Base-by-base conservation (phyloP, 2,329 filamentous ascomycete genomes). In the Sporothrix brasiliensis region DNA sequence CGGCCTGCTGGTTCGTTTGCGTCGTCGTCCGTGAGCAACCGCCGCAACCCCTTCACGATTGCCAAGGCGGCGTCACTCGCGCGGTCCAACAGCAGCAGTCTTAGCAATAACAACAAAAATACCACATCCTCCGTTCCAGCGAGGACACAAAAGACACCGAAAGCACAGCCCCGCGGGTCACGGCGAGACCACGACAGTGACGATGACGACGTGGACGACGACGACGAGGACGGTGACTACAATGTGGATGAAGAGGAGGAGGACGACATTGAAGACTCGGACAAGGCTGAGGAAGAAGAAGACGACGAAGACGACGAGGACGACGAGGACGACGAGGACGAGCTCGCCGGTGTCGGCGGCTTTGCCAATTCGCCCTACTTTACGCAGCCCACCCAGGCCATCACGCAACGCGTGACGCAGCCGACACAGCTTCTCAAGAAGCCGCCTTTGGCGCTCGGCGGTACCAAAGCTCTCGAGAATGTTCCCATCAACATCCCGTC, bases 321-420 rank as follows among this genome's bases (percentile, higher is more conserved):
- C 13, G 79, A 84, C 53, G 84, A 85, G 69, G 83, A 85, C 11
- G 83, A 85, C n/a, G 44, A 63, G 53, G 84, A 85, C 70, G 83
- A 85, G 72, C 76, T 83, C 24, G 80, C 79, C 10, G 77, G 76
- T 19, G 81, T 68, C 9, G 72, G 81, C 67, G 73, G 75, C 19
- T 61, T 81, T 9, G 76, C 78, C 3, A 78, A 77, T 27, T 84
- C 83, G 13, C 81, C 81, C 0, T 83, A 85, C 77, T 81, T 82
- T 73, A 82, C 86, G 1, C 80, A 80, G 50, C 78, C 79, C 1
- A 86, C 83, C 2, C 79, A 79, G n/a, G 80, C 83, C 24, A 78
- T 81, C 4, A 85, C 83, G 27, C 83, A 85, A 72, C 79, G 82
- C 0, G 78, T 81, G 4, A 85, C 83, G 34, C 83, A 85, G 72